Conservation (phyloP, 805 yeast genomes). For the Kodamaea sagamina region DNA sequence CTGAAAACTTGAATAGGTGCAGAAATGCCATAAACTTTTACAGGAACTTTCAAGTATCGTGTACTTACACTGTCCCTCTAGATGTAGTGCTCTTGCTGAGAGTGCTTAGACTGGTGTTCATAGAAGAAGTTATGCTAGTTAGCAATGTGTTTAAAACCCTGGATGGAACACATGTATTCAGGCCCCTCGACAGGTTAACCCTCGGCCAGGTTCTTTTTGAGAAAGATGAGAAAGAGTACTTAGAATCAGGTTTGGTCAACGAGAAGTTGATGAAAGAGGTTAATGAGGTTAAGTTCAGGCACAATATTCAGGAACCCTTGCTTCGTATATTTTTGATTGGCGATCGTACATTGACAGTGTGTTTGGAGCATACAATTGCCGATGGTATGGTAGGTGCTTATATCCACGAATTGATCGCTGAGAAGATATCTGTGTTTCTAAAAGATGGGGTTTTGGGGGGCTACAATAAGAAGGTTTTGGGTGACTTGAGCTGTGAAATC, state of each 20-base stretch:
- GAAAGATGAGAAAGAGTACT: slow-evolving; percentile 13
- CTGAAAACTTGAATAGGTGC: slow-evolving; percentile 38
- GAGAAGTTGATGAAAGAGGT: slow-evolving; percentile 31
- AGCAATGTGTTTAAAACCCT: slow-evolving; percentile 31
- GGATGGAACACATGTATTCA: slow-evolving; percentile 17
- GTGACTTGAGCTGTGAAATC: slow-evolving; percentile 18
- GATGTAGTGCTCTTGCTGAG: slow-evolving; percentile 19
- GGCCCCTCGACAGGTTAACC: slow-evolving; percentile 25
- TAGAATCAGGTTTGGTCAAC: slow-evolving; percentile 21
- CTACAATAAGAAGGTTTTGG: not conserved
- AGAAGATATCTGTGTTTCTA: slow-evolving; percentile 22
- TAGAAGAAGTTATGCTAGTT: slow-evolving; percentile 38
- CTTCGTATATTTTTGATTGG: slow-evolving; percentile 31
- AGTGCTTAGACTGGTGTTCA: slow-evolving; percentile 33
- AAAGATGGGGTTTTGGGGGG: not conserved
- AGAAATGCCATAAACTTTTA: slow-evolving; percentile 32
- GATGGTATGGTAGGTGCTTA: slow-evolving; percentile 39
- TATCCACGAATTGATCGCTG: slow-evolving; percentile 37
- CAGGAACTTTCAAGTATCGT: slow-evolving; percentile 36
- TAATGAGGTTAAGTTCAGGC: slow-evolving; percentile 22
- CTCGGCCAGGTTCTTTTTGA: slow-evolving; percentile 30
- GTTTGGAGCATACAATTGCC: slow-evolving; percentile 40
- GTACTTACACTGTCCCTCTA: slow-evolving; percentile 28
- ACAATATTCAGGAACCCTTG: slow-evolving; percentile 29
- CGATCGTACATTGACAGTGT: slow-evolving; percentile 20